Conservation (phyloP, 108 stramenopile genomes). For the Discostella pseudostelligera region DNA sequence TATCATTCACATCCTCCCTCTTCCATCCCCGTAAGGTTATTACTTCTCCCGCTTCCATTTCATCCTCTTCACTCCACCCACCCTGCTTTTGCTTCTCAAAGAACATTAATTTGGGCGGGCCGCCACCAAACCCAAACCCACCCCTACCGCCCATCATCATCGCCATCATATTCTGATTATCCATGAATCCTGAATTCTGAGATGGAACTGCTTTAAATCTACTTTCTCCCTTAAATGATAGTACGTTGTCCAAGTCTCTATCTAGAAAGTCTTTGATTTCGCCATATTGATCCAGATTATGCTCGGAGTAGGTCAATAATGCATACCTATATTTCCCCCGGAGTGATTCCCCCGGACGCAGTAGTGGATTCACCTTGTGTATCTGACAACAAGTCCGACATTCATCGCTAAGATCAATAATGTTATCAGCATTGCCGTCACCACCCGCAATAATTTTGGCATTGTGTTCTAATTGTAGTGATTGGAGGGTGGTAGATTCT, state of each 20-base stretch:
- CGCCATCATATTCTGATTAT: slow-evolving; percentile 18
- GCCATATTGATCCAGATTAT: slow-evolving; percentile 23
- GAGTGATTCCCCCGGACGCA: slow-evolving; percentile 32
- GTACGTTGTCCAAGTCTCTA: slow-evolving; percentile 45
- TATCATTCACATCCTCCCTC: slow-evolving; percentile 65
- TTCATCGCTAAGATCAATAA: slow-evolving; percentile 29
- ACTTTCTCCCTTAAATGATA: slow-evolving; percentile 48
- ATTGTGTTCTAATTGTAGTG: slow-evolving; percentile 25
- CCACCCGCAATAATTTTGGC: neutral
- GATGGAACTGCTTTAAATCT: slow-evolving; percentile 29
- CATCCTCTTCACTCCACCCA: slow-evolving; percentile 44
- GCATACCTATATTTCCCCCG: slow-evolving; percentile 39
- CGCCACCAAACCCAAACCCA: slow-evolving; percentile 20
- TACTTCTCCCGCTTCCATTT: slow-evolving; percentile 47
- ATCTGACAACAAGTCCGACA: slow-evolving; percentile 38
- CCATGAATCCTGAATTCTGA: neutral
- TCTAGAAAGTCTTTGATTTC: slow-evolving; percentile 49
- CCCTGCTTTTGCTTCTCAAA: slow-evolving; percentile 45
- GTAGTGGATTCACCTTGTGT: slow-evolving; percentile 36
- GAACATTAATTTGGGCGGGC: slow-evolving; percentile 36
- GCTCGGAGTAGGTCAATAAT: slow-evolving; percentile 29
- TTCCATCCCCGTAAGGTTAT: slow-evolving; percentile 56
- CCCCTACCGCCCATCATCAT: slow-evolving; percentile 40
- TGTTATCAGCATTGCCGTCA: neutral
- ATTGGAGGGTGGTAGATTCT: slow-evolving; percentile 27